A percentile compares a stretch with the other conserved stretches of the same genome.
Evolutionary conservation across 2,329 filamentous ascomycete genomes (phyloP).

Genomic region (Stagonosporopsis chrysanthemi): DNA sequence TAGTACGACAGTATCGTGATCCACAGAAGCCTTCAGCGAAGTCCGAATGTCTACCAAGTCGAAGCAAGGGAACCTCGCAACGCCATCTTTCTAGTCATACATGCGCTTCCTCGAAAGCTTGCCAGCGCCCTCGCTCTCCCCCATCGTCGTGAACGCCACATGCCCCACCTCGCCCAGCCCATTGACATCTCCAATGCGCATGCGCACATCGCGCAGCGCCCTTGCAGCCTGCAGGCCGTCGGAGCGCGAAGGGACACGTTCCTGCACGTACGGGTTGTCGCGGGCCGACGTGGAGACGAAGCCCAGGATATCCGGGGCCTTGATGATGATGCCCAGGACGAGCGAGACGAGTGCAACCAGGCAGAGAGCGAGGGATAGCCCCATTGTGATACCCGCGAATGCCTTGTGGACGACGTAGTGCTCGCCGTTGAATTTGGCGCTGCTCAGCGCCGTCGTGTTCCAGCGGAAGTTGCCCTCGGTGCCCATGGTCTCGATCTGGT

Average conservation of each 20-base stretch:
- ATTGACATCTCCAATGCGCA: slow-evolving; percentile 13
- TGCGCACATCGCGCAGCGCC: not conserved
- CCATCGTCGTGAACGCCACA: slow-evolving; percentile 19
- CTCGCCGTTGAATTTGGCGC: not conserved
- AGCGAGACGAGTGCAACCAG: not conserved
- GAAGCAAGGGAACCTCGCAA: too few species aligned
- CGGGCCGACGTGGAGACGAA: slow-evolving; percentile 13
- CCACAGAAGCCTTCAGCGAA: too few species aligned
- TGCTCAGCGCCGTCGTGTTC: not conserved
- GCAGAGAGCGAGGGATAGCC: slow-evolving; percentile 1
- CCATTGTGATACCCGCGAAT: slow-evolving; percentile 12
- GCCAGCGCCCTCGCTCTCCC: not conserved
- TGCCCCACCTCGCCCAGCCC: slow-evolving; percentile 11
- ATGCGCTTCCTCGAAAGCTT: slow-evolving; percentile 11
- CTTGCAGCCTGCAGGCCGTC: not conserved
- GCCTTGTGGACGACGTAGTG: slow-evolving; percentile 6
- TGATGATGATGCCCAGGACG: slow-evolving; percentile 12
- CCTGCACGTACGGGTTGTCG: slow-evolving; percentile 12
- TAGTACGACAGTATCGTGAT: too few species aligned
- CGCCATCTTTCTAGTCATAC: slow-evolving; percentile 20
- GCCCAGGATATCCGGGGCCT: slow-evolving; percentile 18
- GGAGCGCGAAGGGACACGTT: not conserved
- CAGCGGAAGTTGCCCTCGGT: not conserved
- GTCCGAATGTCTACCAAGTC: too few species aligned
- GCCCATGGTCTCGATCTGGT: not conserved